Evolutionary conservation across 768 basidiomycete genomes (phyloP), one percentile per base, ranked within the genome.

Genomic region (Sutorius australiensis): DNA sequence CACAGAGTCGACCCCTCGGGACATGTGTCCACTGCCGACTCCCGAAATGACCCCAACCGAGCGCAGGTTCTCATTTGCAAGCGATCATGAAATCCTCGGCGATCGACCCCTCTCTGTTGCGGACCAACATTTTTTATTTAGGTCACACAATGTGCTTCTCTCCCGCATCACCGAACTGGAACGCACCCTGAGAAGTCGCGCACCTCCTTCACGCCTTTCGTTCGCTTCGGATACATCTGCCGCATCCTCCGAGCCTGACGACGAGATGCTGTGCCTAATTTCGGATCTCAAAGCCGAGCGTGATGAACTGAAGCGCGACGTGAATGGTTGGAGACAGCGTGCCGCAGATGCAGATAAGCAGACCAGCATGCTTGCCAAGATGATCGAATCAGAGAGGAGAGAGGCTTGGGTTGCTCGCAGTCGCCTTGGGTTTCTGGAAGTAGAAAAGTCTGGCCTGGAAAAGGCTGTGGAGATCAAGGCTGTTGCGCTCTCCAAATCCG

Each of bases 331-430:
- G 92, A 79, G 89, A 55, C 77, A 71, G 32, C 79, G 94, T 21
- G 88, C 93, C 43, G 75, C 75, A 13, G 86, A 89, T 62, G 76
- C 91, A 61, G 90, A 95, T 61, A 84, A 81, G 50, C 84, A 86
- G 59, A 70, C 83, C 21, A 73, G 76, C 38, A 72, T 84, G 34
- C 79, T 95, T 46, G 78, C 81, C 24, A 81, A 80, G 54, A 76
- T 87, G 11, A 77, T 92, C 13, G 89, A 92, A 41, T 75, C 73
- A n/a, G 91, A 93, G 71, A 78, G 89, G 24, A 79, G 84, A 48
- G 92, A 94, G 51, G 86, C 85, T 2, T 92, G 88, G 85, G 79
- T 92, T 37, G 84, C 89, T n/a, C 78, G 88, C 13, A 91, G 91
- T 41, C 82, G 79, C 37, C 72, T 82, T 7, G 79, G 83, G 8